Evolutionary conservation across 352 stramenopile species (phyloP), one percentile per base, ranked within the genome.

Genomic region (Phytophthora macrochlamydospora): DNA sequence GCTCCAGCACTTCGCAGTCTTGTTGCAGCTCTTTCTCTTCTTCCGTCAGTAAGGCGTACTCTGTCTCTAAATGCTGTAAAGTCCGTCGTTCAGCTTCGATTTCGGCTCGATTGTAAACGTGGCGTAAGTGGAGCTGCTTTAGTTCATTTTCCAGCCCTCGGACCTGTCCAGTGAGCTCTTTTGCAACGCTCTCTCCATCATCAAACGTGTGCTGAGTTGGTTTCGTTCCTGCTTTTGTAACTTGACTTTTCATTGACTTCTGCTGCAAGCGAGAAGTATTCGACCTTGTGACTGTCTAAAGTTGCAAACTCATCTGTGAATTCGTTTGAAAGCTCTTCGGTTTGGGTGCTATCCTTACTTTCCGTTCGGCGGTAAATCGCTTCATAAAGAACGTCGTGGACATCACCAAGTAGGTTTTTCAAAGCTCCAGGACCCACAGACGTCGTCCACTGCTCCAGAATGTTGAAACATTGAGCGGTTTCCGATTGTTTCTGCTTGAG

Each of bases 151-250:
- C 71, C 3, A 91, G 45, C 40, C 73, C 59, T n/a, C 66, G 42
- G 1, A 87, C 50, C 4, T 75, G 69, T 0, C 18, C 38, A 0
- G 52, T 50, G 7, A 91, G 69, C 32, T 91, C 78, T 28, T 58
- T 33, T 79, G 64, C 12, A 91, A 53, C 2, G 76, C 52, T 3
- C 76, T 57, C 51, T 89, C 82, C 82, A 91, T 88, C 1, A 57
- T 49, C 7, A 89, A 37, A 32, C 82, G 67, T 0, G 71, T 78
- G 1, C 37, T 48, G 4, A 75, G 18, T 12, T 37, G 45, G 7
- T 62, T 59, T 33, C 62, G 67, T 45, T 69, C 62, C 31, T 68
- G 32, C 13, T 64, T 46, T 8, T 71, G 51, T n/a, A 62, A 9
- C 24, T 62, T 62, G 29, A 73, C 6, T 28, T 70, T 73, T 67